Evolutionary conservation across 2,329 filamentous ascomycete genomes (phyloP), one percentile per base, ranked within the genome.

Genomic region (Apiospora aurea): DNA sequence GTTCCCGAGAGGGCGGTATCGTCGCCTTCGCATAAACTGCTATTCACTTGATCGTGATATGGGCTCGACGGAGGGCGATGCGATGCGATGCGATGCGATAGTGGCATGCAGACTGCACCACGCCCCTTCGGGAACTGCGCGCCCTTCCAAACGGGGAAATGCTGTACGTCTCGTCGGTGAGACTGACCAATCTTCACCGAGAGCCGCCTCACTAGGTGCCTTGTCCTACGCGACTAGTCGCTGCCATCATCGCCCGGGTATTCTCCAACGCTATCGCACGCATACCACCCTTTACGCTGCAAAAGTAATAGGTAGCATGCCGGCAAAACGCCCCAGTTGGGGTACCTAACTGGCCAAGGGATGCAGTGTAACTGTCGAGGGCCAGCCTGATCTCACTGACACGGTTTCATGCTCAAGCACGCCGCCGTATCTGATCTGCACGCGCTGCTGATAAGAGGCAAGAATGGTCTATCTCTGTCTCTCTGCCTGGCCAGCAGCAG

Each of bases 71-170:
- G 57, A 64, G 34, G 34, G 57, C 57, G 57, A 61, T 26, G 53
- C 26, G 26, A 43, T 11, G 57, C 57, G 57, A 61, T 26, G 53
- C 26, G 26, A 43, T 11, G 41, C 34, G 29, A 64, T 41, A 64
- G 57, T 64, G 10, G 57, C 43, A 68, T 68, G 66, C 66, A 68
- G 41, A 47, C 66, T 68, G 66, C 66, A 68, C 66, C 10, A 21
- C n/a, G 66, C 66, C 29, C 66, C 14, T 68, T 68, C 66, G 18
- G 66, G 66, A 46, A 44, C 57, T 64, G 57, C 57, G 34, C 29
- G 57, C 7, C 29, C 4, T 34, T 10, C 57, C 57, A 41, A 46
- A 34, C 24, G 66, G 66, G 66, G 66, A 34, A 47, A 26, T 47
- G 66, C 29, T 13, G 41, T n/a, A 68, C 41, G 26, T 11, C 14